These are phyloP conservation scores for Cucumis melo DNA, from an alignment of 306 rosid genomes.

Conservation along the genomic window DNA sequence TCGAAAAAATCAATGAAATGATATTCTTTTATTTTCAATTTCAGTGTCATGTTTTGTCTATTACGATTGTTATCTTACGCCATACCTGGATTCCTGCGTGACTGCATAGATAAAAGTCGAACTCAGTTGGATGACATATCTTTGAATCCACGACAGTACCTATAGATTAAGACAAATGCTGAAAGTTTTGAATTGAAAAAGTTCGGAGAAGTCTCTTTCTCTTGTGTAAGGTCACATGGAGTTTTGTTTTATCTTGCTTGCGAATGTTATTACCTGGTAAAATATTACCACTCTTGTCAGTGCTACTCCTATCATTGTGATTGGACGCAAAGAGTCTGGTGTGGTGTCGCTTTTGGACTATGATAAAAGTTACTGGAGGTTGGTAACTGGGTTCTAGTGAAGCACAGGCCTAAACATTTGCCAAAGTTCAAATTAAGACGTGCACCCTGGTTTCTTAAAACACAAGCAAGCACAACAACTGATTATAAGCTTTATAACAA, in stretches of 20 bases:
- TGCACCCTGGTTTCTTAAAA: background rate
- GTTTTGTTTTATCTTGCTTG: background rate
- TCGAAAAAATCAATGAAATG: background rate
- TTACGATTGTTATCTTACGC: background rate
- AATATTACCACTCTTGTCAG: slow-evolving; percentile 61
- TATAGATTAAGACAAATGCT: slow-evolving; percentile 10
- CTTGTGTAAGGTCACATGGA: background rate
- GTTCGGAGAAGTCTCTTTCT: background rate
- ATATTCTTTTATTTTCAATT: background rate
- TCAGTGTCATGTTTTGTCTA: background rate
- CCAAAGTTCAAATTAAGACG: background rate
- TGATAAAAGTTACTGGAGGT: slow-evolving; percentile 74
- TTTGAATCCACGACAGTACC: slow-evolving; percentile 79
- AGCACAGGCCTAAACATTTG: slow-evolving; percentile 50
- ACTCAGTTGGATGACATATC: slow-evolving; percentile 77
- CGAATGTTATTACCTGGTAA: slow-evolving; percentile 38
- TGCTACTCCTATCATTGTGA: slow-evolving; percentile 39
- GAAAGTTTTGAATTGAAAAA: background rate
- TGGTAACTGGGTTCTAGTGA: slow-evolving; percentile 68
- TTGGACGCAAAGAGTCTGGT: slow-evolving; percentile 52
- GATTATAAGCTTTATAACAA: background rate
- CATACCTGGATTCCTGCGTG: slow-evolving; percentile 81
- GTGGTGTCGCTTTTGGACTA: slow-evolving; percentile 75
- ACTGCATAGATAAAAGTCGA: slow-evolving; percentile 72
- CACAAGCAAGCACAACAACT: background rate